Percentiles rank a stretch among this genome's conserved stretches.
phyloP scores from a whole-genome alignment of 208 protist species.

The Leptomonas pyrrhocoris region DNA sequence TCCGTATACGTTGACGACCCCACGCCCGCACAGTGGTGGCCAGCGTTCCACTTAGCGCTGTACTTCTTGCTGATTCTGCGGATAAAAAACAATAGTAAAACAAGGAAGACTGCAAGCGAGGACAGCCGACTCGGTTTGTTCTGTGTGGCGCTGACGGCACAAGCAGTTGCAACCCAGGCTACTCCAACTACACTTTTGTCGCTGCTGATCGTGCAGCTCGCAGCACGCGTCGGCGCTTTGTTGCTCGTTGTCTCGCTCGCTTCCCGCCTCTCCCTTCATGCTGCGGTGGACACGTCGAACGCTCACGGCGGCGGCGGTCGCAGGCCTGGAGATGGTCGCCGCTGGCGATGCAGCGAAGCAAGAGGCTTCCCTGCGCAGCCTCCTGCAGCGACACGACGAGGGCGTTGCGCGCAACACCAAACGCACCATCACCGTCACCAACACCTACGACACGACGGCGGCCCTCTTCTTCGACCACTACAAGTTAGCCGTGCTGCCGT shows the following conservation, averaged over 20 bases:
- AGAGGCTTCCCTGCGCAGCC: conserved; percentile 20
- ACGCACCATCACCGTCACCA: conserved; percentile 28
- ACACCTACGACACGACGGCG: conserved; percentile 49
- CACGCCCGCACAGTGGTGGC: too few species aligned
- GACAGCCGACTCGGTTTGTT: too few species aligned
- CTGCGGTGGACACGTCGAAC: not conserved
- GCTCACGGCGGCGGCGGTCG: not conserved
- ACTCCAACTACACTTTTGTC: too few species aligned
- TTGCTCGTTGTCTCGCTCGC: not conserved
- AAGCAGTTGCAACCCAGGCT: too few species aligned
- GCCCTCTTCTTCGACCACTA: conserved; percentile 56
- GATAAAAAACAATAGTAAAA: too few species aligned
- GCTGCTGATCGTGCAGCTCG: too few species aligned
- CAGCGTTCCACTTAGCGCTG: too few species aligned
- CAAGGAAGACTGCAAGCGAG: too few species aligned
- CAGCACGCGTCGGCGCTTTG: not conserved
- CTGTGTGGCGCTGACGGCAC: too few species aligned
- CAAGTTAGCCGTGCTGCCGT: conserved; percentile 52
- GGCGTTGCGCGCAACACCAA: conserved; percentile 38
- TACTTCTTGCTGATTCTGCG: too few species aligned
- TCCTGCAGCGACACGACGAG: conserved; percentile 44
- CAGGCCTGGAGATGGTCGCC: conserved; percentile 8
- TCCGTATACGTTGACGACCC: too few species aligned
- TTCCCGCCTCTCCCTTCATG: not conserved
- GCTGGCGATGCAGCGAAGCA: conserved; percentile 20